Base-by-base conservation (phyloP, 768 basidiomycete genomes). In the Collybia mongolica region DNA sequence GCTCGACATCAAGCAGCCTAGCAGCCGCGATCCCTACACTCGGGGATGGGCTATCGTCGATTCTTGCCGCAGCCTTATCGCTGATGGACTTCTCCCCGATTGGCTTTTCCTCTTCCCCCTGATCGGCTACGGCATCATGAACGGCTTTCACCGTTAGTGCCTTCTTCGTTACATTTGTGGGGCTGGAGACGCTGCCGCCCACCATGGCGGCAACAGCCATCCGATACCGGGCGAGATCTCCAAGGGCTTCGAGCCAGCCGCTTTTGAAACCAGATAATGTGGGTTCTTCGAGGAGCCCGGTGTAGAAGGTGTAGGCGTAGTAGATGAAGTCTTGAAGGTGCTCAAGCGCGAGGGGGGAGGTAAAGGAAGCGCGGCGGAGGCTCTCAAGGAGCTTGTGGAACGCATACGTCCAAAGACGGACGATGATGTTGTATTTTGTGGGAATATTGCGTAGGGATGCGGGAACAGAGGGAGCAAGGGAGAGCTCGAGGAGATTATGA, bases 201-300 rank as follows among this genome's bases (percentile, higher is more conserved):
- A 90, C 77, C 77, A 93, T 84, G 26, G 84, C 86, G n/a, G 92
- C 90, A n/a, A 98, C 90, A 1, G 88, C 87, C 90, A 97, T 96
- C 44, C 90, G 82, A 66, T 98, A 98, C 29, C 95, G 79, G 0
- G 97, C 93, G 24, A 99, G 79, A 68, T 99, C 97, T 19, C 97
- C 97, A 14, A 99, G 83, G 3, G 95, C 93, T 65, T 99, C 97
- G 45, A 98, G 81, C 97, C 97, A 99, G 15, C 86, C 85, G 2
- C 81, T 73, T 51, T 86, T 83, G 73, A 93, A 97, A 6, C 71
- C 65, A 1, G 65, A 69, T 39, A 98, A 77, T 1, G 74, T 76
- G 7, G 79, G 82, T 63, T 97, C 89, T 61, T 98, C 96, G 44
- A 93, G 74, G 2, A 98, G 79, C 35, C 86, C 84, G 0, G 93